phyloP scores from a whole-genome alignment of 176 grass and related monocot species.

The Cenchrus purpureus region DNA sequence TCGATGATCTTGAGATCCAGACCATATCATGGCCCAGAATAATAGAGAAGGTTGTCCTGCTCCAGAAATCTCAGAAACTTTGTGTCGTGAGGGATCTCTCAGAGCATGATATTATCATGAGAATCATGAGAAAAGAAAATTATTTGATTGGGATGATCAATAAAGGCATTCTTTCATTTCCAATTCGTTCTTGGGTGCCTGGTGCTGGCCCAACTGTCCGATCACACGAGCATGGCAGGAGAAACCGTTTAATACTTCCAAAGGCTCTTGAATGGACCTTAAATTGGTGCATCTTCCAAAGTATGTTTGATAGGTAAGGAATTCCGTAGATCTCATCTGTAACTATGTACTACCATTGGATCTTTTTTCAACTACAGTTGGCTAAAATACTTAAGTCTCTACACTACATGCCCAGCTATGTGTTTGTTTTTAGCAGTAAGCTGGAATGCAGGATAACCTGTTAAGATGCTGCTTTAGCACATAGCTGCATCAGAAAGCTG shows the following conservation, averaged over 20 bases:
- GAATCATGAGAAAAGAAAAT: constrained; percentile 99
- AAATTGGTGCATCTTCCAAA: constrained; percentile 99
- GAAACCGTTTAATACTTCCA: constrained; percentile 81
- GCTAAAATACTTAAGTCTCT: constrained; percentile 7
- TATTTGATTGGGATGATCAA: constrained; percentile 99
- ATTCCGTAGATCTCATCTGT: constrained; percentile 17
- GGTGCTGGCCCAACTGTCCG: constrained; percentile 73
- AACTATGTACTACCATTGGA: not conserved
- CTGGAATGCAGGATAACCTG: too few relatives aligned
- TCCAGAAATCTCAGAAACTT: constrained; percentile 76
- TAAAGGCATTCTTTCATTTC: constrained; percentile 91
- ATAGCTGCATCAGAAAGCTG: not conserved
- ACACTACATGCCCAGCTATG: not conserved
- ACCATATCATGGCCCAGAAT: constrained; percentile 92
- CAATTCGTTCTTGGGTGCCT: constrained; percentile 76
- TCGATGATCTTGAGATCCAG: constrained; percentile 91
- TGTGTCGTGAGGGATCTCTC: constrained; percentile 97
- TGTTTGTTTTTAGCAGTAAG: not conserved
- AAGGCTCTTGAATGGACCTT: constrained; percentile 98
- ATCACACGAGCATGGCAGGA: constrained; percentile 53
- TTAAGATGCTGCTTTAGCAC: not conserved
- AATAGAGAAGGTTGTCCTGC: constrained; percentile 82
- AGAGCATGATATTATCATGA: constrained; percentile 94
- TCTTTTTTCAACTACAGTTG: not conserved
- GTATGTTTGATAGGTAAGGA: constrained; percentile 96